Evolutionary conservation across 2,329 filamentous ascomycete species (phyloP), one percentile per base, ranked within the genome.

Genomic region (Mollisia scopiformis): DNA sequence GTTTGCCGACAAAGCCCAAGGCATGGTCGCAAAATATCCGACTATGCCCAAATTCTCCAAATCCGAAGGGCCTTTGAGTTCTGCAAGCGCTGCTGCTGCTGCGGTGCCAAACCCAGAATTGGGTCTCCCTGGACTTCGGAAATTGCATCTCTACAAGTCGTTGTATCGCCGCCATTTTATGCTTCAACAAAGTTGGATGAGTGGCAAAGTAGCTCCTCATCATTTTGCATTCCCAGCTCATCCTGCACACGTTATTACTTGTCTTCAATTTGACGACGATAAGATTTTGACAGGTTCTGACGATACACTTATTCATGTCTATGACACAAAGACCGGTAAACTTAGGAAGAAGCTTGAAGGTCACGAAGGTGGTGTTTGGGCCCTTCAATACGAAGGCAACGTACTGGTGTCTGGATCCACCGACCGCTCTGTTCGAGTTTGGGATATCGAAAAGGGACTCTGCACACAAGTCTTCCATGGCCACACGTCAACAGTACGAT

Each of bases 241-340:
- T 73, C 92, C 95, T 62, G 88, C 92, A 33, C 94, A 98, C 78
- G 95, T 99, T 63, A 96, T 99, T 55, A 99, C 95, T 16, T 99
- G 95, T 73, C 83, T 99, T 57, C 93, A 99, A 74, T 99, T 99
- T 70, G 95, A 99, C 72, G 91, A 93, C 52, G 93, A 99, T 80
- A 98, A 98, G 77, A 97, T 99, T 68, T 84, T 99, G 68, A 99
- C 95, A 1, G 95, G 95, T 27, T 98, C 94, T 72, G 95, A 99
- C 74, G 95, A 99, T 73, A 97, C 93, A 3, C 88, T 97, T 64
- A 99, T 99, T 71, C 93, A 99, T 70, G 93, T 99, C 31, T 99
- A 98, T 75, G 93, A 98, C 73, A 98, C 95, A 13, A 96, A 95
- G 77, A 97, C 93, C 0, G 95, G 95, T 61, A 90, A 90, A 66